These are phyloP conservation scores for Hypomyces perniciosus DNA, from an alignment of 2,329 filamentous ascomycete species.

Conservation along the genomic window DNA sequence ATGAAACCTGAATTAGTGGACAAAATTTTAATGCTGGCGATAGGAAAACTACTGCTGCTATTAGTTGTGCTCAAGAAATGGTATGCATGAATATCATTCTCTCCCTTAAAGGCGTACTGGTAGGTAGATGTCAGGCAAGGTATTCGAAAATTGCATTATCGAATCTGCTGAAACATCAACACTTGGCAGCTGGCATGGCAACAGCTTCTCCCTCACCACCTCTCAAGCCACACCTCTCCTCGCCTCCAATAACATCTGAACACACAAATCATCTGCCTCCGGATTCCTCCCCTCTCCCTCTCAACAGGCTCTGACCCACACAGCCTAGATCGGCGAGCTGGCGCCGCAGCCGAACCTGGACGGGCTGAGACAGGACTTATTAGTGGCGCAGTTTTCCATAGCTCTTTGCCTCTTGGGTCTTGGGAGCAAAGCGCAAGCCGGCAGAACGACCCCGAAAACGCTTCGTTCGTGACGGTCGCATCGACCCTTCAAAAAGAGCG, in stretches of 20 bases:
- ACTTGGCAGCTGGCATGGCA: no score
- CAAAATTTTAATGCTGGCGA: background rate
- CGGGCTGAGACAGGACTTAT: conserved; percentile 26
- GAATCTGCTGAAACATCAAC: no score
- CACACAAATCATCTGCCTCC: conserved; percentile 4
- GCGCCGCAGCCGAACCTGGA: conserved; percentile 10
- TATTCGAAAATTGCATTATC: no score
- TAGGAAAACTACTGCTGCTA: background rate
- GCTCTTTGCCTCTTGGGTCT: conserved; percentile 1
- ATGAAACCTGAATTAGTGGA: no score
- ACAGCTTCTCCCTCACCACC: no score
- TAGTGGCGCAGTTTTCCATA: conserved; percentile 13
- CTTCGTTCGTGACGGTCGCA: background rate
- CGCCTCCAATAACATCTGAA: conserved; percentile 6
- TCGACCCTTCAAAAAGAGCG: background rate
- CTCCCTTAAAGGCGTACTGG: no score
- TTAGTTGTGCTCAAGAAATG: background rate
- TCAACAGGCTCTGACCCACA: conserved; percentile 6
- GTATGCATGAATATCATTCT: no score
- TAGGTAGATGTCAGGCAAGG: no score
- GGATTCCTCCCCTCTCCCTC: background rate
- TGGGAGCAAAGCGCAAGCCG: background rate
- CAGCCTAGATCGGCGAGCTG: conserved; percentile 13
- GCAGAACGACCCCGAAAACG: background rate
- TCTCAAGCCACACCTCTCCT: conserved; percentile 7